A percentile compares a stretch with the other conserved stretches of the same genome.
These are phyloP conservation scores for Globisporangium cederbergense DNA, from an alignment of 352 stramenopile genomes.

Conservation along the genomic window DNA sequence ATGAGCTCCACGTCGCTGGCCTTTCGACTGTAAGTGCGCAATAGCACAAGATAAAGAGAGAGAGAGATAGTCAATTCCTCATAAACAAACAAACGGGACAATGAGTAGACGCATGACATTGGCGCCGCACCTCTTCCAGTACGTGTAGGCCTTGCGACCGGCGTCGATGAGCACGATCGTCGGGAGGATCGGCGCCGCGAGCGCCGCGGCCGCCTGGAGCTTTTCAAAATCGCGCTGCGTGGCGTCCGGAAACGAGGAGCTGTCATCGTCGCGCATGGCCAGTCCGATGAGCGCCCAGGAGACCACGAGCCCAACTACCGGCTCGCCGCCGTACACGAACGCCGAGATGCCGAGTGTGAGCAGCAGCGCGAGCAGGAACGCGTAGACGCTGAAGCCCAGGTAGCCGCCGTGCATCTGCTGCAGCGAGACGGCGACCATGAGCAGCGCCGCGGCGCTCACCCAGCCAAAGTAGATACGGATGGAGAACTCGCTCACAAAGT, in stretches of 20 bases:
- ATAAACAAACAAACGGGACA: not conserved
- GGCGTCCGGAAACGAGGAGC: slow-evolving; percentile 28
- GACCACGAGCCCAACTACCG: slow-evolving; percentile 45
- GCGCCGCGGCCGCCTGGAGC: slow-evolving; percentile 38
- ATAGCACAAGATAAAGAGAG: too few relatives aligned
- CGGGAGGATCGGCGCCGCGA: slow-evolving; percentile 45
- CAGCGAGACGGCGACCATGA: slow-evolving; percentile 42
- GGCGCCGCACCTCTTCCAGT: slow-evolving; percentile 44
- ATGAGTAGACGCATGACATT: slow-evolving; percentile 1
- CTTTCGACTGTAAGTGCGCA: slow-evolving; percentile 10
- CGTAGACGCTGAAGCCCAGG: slow-evolving; percentile 48
- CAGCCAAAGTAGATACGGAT: slow-evolving; percentile 59
- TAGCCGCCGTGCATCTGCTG: slow-evolving; percentile 44
- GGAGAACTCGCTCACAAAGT: slow-evolving; percentile 56
- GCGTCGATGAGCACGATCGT: slow-evolving; percentile 40
- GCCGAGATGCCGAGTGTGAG: slow-evolving; percentile 42
- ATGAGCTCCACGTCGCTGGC: slow-evolving; percentile 37
- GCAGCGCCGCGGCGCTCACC: slow-evolving; percentile 40
- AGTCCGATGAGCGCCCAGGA: slow-evolving; percentile 43
- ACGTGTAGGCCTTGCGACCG: slow-evolving; percentile 39
- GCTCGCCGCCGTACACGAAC: slow-evolving; percentile 47
- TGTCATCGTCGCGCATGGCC: slow-evolving; percentile 25
- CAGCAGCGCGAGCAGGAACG: slow-evolving; percentile 30
- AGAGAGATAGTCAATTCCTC: not conserved
- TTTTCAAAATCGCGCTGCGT: slow-evolving; percentile 46